A percentile compares a stretch with the other conserved stretches of the same genome.
Evolutionary conservation across 257 asterid species (phyloP).

Genomic region (Solanum dulcamara): DNA sequence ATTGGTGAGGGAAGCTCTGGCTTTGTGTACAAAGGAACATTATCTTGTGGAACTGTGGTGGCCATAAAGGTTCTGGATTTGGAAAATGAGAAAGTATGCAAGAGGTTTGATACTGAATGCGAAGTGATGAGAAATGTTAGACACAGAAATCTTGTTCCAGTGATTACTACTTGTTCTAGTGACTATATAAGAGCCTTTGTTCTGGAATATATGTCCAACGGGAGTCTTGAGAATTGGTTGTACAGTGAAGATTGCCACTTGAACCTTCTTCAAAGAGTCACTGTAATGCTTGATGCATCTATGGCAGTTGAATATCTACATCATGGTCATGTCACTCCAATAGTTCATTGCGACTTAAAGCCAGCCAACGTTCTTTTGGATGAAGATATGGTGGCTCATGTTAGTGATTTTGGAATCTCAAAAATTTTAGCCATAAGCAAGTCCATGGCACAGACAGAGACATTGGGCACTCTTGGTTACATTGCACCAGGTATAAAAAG

Average conservation of each 20-base stretch:
- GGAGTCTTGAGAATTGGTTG: conserved; percentile 22
- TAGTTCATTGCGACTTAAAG: conserved; percentile 27
- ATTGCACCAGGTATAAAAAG: conserved; percentile 25
- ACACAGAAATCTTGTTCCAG: conserved; percentile 20
- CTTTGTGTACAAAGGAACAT: conserved; percentile 14
- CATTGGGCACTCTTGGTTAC: conserved; percentile 27
- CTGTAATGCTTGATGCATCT: conserved; percentile 17
- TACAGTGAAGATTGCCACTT: background rate
- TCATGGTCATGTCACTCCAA: background rate
- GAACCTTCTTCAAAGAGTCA: conserved; percentile 9
- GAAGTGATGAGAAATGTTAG: conserved; percentile 20
- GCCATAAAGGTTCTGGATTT: conserved; percentile 19
- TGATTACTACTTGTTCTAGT: conserved; percentile 19
- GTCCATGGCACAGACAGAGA: conserved; percentile 5
- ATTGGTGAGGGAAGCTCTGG: conserved; percentile 23
- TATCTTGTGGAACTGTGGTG: conserved; percentile 5
- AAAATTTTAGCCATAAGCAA: conserved; percentile 6
- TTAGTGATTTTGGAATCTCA: conserved; percentile 22
- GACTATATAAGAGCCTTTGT: conserved; percentile 11
- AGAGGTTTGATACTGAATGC: conserved; percentile 18
- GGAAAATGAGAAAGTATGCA: conserved; percentile 3
- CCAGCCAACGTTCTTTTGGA: conserved; percentile 23
- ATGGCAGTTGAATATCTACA: conserved; percentile 24
- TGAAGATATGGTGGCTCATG: conserved; percentile 5
- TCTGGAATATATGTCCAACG: conserved; percentile 20